Evolutionary conservation across 176 grass and related monocot species (phyloP).

Genomic region (Carex littledalei): DNA sequence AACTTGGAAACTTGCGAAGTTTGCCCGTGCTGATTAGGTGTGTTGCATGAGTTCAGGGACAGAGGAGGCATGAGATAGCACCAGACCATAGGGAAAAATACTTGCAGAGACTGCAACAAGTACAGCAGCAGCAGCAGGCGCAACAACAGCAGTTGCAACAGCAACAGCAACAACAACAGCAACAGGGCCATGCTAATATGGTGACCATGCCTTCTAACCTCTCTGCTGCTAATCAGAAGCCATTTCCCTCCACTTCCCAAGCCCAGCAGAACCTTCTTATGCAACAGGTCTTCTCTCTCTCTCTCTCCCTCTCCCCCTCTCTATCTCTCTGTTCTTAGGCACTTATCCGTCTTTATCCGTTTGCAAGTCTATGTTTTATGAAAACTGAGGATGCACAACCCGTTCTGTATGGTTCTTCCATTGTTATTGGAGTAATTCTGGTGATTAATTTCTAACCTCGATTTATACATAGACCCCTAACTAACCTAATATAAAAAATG

Average conservation of each 20-base stretch:
- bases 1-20: not conserved
- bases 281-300: conserved; percentile 54
- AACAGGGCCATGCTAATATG: conserved; percentile 49
- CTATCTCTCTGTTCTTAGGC: not conserved
- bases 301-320: not conserved
- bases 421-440: not conserved
- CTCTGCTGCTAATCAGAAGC: conserved; percentile 66
- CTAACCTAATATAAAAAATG: not conserved
- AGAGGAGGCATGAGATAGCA: conserved; percentile 73
- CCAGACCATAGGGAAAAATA: conserved; percentile 86
- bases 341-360: not conserved
- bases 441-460: not conserved
- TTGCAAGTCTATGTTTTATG: not conserved
- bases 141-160: conserved; percentile 60
- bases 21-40: not conserved
- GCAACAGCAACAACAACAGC: conserved; percentile 51
- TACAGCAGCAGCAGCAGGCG: conserved; percentile 38
- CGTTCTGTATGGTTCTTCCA: not conserved
- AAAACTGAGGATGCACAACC: not conserved
- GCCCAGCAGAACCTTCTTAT: conserved; percentile 64
- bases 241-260: conserved; percentile 47
- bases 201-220: conserved; percentile 30
- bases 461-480: not conserved
- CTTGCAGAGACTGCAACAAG: conserved; percentile 68
- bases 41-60: conserved; percentile 23